Evolutionary conservation across 148 eudicot genomes (phyloP).

Genomic region (Tetragonia tetragonoides): DNA sequence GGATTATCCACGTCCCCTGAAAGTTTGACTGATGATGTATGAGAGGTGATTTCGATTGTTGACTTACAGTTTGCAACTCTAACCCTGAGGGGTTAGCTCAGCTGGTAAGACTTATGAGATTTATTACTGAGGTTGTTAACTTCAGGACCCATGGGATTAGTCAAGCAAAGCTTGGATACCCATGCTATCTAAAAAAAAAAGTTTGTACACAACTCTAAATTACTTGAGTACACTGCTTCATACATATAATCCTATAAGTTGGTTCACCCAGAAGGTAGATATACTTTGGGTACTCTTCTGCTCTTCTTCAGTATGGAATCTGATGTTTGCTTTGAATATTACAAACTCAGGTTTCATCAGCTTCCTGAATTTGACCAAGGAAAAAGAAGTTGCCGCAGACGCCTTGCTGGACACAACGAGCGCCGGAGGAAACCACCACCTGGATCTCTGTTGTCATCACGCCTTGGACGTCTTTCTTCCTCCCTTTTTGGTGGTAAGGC

Average conservation of each 20-base stretch:
- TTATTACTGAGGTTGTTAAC: too few relatives aligned
- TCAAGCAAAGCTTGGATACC: too few relatives aligned
- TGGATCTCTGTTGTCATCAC: constrained; percentile 69
- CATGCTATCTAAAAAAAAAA: too few relatives aligned
- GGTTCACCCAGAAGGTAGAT: not conserved
- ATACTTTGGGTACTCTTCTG: not conserved
- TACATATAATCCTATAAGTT: not conserved
- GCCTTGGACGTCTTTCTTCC: constrained; percentile 55
- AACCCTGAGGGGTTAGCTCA: too few relatives aligned
- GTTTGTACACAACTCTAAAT: too few relatives aligned
- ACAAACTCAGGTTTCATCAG: constrained; percentile 65
- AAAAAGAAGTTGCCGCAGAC: constrained; percentile 88
- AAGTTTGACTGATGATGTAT: too few relatives aligned
- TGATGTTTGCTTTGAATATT: not conserved
- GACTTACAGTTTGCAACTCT: too few relatives aligned
- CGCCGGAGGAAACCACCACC: constrained; percentile 91
- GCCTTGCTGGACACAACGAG: constrained; percentile 94
- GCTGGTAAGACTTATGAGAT: too few relatives aligned
- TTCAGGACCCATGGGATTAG: too few relatives aligned
- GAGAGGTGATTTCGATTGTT: too few relatives aligned
- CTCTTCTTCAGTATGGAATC: not conserved
- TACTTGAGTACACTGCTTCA: not conserved
- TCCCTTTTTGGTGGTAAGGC: constrained; percentile 53
- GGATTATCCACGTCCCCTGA: too few relatives aligned
- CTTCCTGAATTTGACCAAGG: constrained; percentile 89